phyloP scores from a whole-genome alignment of 306 rosid genomes.

The Sesbania bispinosa region DNA sequence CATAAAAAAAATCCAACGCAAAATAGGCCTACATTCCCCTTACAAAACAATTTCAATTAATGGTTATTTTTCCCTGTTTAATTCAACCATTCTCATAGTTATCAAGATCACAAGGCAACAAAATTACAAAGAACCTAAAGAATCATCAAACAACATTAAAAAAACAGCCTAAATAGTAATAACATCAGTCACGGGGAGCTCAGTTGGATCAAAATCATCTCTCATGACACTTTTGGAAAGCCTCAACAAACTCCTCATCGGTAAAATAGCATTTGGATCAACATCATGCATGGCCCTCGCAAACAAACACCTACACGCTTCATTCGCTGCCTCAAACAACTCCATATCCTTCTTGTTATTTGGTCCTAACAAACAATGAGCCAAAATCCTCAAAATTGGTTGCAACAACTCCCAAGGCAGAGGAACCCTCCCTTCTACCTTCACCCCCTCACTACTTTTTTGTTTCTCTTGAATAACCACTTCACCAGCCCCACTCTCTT shows the following conservation, averaged over 20 bases:
- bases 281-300: conserved; percentile 68
- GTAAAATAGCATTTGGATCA: conserved; percentile 59
- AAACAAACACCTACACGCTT: conserved; percentile 54
- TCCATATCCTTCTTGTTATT: neutral
- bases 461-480: neutral
- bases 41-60: too few relatives aligned
- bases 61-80: too few relatives aligned
- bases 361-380: conserved; percentile 58
- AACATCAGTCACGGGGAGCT: conserved; percentile 4
- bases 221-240: conserved; percentile 24
- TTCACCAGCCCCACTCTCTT: neutral
- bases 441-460: neutral
- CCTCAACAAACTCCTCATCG: conserved; percentile 55
- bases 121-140: neutral
- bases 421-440: conserved; percentile 50
- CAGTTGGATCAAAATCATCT: conserved; percentile 32
- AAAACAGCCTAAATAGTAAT: conserved; percentile 17
- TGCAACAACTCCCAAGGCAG: conserved; percentile 72
- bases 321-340: conserved; percentile 34
- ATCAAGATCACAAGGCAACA: neutral
- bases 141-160: too few relatives aligned
- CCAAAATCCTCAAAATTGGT: conserved; percentile 56
- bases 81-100: neutral
- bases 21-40: too few relatives aligned
- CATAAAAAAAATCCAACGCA: too few relatives aligned